Conservation (phyloP, 2,329 filamentous ascomycete genomes). For the Penicillium sp. region DNA sequence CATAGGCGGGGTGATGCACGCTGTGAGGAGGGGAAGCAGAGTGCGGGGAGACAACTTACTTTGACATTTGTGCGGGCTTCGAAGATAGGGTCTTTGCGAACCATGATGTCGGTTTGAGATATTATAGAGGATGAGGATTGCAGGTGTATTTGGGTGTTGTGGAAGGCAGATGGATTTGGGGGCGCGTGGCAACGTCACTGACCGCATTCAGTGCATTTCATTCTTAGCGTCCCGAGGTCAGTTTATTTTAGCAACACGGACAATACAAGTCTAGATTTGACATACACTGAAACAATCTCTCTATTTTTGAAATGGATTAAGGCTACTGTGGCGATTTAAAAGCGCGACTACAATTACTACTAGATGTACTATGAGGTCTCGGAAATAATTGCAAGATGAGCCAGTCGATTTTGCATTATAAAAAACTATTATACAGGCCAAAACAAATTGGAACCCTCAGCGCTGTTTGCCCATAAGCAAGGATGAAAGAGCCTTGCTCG, state of each 20-base stretch:
- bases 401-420: constrained; percentile 14
- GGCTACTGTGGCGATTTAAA: not conserved
- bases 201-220: constrained; percentile 24
- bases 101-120: constrained; percentile 31
- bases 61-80: constrained; percentile 47
- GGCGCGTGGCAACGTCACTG: constrained; percentile 29
- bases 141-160: not conserved
- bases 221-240: constrained; percentile 9
- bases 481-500: constrained; percentile 25
- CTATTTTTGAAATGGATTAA: not conserved
- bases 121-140: not conserved
- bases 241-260: not conserved
- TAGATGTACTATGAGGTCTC: not conserved
- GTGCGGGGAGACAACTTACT: constrained; percentile 23
- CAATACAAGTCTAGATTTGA: not conserved
- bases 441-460: constrained; percentile 20
- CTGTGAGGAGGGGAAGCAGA: not conserved
- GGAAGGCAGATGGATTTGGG: constrained; percentile 6
- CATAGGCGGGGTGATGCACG: not conserved
- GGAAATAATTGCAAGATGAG: constrained; percentile 6
- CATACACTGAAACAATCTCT: not conserved
- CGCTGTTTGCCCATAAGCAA: constrained; percentile 30
- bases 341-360: too few species aligned
- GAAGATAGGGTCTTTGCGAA: constrained; percentile 44
- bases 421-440: constrained; percentile 26